Percentiles rank a stretch among this genome's conserved stretches.
Conservation (phyloP, 2,329 filamentous ascomycete genomes). For the Trichoderma simmonsii region DNA sequence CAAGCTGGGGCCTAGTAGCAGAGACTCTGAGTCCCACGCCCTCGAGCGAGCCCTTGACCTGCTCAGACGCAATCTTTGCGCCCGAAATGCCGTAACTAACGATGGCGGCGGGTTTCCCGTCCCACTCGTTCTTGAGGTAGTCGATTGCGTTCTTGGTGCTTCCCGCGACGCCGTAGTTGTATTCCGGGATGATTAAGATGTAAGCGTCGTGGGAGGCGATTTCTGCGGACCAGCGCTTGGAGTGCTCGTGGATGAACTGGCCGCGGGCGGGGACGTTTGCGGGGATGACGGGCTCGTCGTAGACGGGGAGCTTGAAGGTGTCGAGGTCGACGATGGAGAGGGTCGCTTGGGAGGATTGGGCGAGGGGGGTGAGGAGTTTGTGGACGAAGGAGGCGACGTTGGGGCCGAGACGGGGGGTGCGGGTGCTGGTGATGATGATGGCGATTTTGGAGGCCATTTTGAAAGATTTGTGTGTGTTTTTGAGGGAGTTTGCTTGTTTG, state of each 20-base stretch:
- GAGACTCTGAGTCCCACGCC: conserved; percentile 1
- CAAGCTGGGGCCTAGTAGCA: conserved; percentile 7
- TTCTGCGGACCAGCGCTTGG: conserved; percentile 40
- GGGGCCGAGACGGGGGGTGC: conserved; percentile 13
- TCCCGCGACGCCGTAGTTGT: conserved; percentile 54
- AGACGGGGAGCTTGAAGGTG: conserved; percentile 41
- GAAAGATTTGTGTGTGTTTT: not conserved
- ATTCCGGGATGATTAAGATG: conserved; percentile 47
- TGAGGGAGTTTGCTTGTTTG: not conserved
- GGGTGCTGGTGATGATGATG: conserved; percentile 17
- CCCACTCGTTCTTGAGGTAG: conserved; percentile 56
- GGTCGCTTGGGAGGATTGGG: not conserved
- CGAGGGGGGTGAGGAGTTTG: not conserved
- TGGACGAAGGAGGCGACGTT: conserved; percentile 4
- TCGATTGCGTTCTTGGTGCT: conserved; percentile 59
- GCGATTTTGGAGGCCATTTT: conserved; percentile 13
- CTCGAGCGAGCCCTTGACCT: not conserved
- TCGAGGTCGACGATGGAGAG: conserved; percentile 35
- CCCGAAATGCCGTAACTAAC: conserved; percentile 52
- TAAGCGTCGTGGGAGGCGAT: conserved; percentile 43
- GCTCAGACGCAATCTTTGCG: conserved; percentile 26
- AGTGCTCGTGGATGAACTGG: conserved; percentile 38
- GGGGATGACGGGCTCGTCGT: conserved; percentile 39
- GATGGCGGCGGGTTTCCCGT: conserved; percentile 50
- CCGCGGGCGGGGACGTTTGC: conserved; percentile 32